Evolutionary conservation across 139 green algal species (phyloP), one percentile per base, ranked within the genome.

Genomic region (Pseudopediastrum boryanum): DNA sequence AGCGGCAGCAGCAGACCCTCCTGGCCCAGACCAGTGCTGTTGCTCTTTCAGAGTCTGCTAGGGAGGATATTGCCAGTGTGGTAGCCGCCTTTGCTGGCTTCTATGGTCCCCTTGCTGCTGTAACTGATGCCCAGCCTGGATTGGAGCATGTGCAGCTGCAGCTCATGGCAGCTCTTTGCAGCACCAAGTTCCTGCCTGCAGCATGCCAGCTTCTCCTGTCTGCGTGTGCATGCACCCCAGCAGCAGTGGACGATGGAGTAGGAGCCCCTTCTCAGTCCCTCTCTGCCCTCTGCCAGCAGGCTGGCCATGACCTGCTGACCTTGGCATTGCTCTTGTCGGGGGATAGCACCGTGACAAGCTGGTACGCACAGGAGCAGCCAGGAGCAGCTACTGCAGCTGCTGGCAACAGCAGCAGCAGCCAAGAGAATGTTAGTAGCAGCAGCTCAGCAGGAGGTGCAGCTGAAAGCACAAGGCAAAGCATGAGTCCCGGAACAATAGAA

Each of bases 321-420:
- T 27, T 81, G 44, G 63, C 74, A 19, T 16, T 81, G 59, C 73
- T 81, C 44, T 63, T 81, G 8, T 81, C 74, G 23, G 74, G n/a
- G n/a, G n/a, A n/a, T n/a, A n/a, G n/a, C n/a, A n/a, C n/a, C n/a
- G n/a, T n/a, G n/a, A n/a, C n/a, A n/a, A n/a, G n/a, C n/a, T n/a
- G n/a, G n/a, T n/a, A n/a, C n/a, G n/a, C n/a, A n/a, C n/a, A n/a
- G n/a, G n/a, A n/a, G n/a, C n/a, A n/a, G n/a, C n/a, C n/a, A n/a
- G n/a, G n/a, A n/a, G n/a, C n/a, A n/a, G n/a, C n/a, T n/a, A n/a
- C n/a, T n/a, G n/a, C n/a, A n/a, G n/a, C n/a, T n/a, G n/a, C 62
- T 52, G 62, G 35, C 10, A 63, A 65, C 31, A 74, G 51, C 21
- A 46, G 62, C 35, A 72, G 38, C 74, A 74, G 35, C 59, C 52